Percentiles rank a stretch among this genome's conserved stretches.
Evolutionary conservation across 768 basidiomycete genomes (phyloP).

Genomic region (Tricholoma saponaceum): DNA sequence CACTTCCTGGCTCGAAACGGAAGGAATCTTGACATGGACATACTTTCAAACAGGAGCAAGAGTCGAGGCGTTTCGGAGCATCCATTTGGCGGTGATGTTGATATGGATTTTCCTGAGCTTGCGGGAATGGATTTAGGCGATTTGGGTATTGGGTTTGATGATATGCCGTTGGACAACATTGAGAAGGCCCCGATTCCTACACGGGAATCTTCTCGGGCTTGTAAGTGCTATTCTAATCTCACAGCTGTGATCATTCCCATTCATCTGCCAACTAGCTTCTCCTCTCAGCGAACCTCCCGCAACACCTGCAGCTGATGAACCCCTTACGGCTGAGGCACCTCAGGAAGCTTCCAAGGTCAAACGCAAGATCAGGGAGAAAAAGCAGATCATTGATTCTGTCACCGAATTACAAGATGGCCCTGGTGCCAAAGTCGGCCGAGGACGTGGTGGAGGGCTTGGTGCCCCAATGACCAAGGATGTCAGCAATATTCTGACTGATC

Average conservation of each 20-base stretch:
- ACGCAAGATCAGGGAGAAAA: constrained; percentile 67
- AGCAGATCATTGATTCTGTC: constrained; percentile 86
- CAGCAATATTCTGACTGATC: constrained; percentile 71
- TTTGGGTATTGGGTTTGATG: constrained; percentile 63
- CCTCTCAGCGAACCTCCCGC: constrained; percentile 70
- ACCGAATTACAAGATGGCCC: constrained; percentile 76
- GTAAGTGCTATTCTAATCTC: constrained; percentile 36
- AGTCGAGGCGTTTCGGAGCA: constrained; percentile 67
- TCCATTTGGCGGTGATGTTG: constrained; percentile 53
- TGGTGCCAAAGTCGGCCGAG: constrained; percentile 49
- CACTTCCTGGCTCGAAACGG: constrained; percentile 49
- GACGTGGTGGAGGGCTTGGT: constrained; percentile 48
- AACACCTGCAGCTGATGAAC: constrained; percentile 69
- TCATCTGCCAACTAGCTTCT: constrained; percentile 47
- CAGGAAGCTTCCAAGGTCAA: constrained; percentile 37
- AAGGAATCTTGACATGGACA: constrained; percentile 51
- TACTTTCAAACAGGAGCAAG: constrained; percentile 52
- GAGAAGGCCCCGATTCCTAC: constrained; percentile 58
- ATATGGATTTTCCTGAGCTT: constrained; percentile 45
- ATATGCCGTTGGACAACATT: constrained; percentile 38
- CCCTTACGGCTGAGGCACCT: constrained; percentile 38
- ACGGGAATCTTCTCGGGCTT: constrained; percentile 61
- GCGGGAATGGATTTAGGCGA: constrained; percentile 64
- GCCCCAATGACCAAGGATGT: constrained; percentile 53
- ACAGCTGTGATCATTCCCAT: neutral